These are phyloP conservation scores for Pythium biforme DNA, from an alignment of 352 stramenopile genomes.

Conservation along the genomic window DNA sequence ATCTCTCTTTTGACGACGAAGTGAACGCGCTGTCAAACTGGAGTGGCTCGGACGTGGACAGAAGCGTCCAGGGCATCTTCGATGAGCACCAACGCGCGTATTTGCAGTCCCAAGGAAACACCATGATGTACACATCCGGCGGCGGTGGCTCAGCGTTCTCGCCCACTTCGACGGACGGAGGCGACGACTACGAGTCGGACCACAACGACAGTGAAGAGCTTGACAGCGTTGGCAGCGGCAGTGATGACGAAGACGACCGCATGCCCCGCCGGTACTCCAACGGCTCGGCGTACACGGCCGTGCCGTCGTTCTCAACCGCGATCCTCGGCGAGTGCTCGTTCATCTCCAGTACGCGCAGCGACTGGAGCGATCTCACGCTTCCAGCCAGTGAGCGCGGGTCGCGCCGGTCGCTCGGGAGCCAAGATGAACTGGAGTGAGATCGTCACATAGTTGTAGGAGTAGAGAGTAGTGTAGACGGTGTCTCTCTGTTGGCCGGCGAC, in stretches of 20 bases:
- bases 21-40: slow-evolving; percentile 15
- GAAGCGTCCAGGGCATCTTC: slow-evolving; percentile 18
- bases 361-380: slow-evolving; percentile 8
- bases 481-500: neutral
- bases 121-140: neutral
- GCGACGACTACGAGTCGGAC: neutral
- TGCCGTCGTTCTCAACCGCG: slow-evolving; percentile 7
- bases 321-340: slow-evolving; percentile 9
- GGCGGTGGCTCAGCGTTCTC: neutral
- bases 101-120: neutral
- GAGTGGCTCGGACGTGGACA: slow-evolving; percentile 7
- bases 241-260: slow-evolving; percentile 3
- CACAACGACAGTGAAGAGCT: neutral
- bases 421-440: slow-evolving; percentile 7
- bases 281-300: slow-evolving; percentile 19
- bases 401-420: neutral
- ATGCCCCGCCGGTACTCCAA: slow-evolving; percentile 15
- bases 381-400: neutral
- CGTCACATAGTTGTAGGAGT: neutral
- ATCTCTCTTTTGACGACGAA: slow-evolving; percentile 20
- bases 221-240: neutral
- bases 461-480: neutral
- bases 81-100: slow-evolving; percentile 6
- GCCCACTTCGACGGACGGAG: neutral
- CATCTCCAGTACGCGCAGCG: slow-evolving; percentile 8